Base-by-base conservation (phyloP, 371 early-diverging fungal species). In the Mortierella sp. region DNA sequence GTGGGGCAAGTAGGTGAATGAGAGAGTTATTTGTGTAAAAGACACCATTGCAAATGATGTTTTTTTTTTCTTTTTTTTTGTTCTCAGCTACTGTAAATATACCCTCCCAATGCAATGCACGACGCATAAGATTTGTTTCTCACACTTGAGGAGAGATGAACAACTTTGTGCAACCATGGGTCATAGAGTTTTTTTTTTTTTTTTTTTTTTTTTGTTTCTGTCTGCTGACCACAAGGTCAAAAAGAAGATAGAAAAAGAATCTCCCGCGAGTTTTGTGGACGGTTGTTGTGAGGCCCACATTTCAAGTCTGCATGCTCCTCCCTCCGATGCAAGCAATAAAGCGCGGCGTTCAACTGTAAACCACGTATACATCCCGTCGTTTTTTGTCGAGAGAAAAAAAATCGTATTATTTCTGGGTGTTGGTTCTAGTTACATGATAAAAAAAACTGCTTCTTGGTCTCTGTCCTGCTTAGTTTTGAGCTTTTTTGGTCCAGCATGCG, bases 221-320 rank as follows among this genome's bases (percentile, higher is more conserved):
- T 79, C 79, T 68, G 75, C 71, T 74, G 75, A 79, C 79, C n/a
- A 34, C 7, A 52, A 38, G 2, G 58, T 54, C 60, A 60, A 60
- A 14, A 60, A n/a, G 4, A 6, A n/a, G 31, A 44, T 10, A 26
- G 21, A 65, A 19, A 3, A 47, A 28, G 26, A 21, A 60, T 45
- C n/a, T n/a, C n/a, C n/a, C n/a, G n/a, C n/a, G n/a, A n/a, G n/a
- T n/a, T n/a, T n/a, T n/a, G n/a, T n/a, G n/a, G n/a, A n/a, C n/a
- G n/a, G n/a, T n/a, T n/a, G n/a, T n/a, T n/a, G n/a, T n/a, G n/a
- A n/a, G n/a, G n/a, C n/a, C n/a, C 50, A 50, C 13, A 14, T 50
- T 13, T 16, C 50, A 16, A 50, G 50, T 3, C 50, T 2, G 16
- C 50, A 13, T 9, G 13, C 16, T 16, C 50, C 50, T 16, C 50